Base-by-base conservation (phyloP, 441 rosid species). In the Eutrema salsugineum region DNA sequence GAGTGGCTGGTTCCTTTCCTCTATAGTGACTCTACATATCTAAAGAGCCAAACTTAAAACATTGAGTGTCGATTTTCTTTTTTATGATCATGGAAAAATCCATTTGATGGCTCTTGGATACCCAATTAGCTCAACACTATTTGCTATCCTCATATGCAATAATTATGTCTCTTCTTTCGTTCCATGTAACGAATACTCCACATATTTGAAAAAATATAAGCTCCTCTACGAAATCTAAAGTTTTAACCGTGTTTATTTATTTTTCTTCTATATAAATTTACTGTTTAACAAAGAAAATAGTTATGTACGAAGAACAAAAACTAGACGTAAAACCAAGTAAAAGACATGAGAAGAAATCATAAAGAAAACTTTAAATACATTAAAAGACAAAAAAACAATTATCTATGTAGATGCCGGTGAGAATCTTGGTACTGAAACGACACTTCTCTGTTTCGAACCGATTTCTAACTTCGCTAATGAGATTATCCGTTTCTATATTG, bases 21-120 rank as follows among this genome's bases (percentile, higher is more conserved):
- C 38, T 63, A 35, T 57, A 14, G 62, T 38, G 79, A 70, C 79
- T 70, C 55, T 57, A 70, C 76, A 70, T 76, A 57, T 58, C 79
- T 35, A 76, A 70, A 76, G 76, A 76, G 79, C 76, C 79, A 70
- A 70, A 63, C 60, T 47, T 70, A 28, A 49, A 48, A 70, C 49
- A 64, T 57, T 24, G 51, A 48, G 56, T 50, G 72, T 58, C 68
- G 43, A 47, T 16, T 24, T 58, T 35, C 0, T 33, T 42, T 59
- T 57, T 57, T 6, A 38, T 12, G 33, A 33, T 39, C 32, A 50
- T 76, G 22, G 43, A 57, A 24, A 24, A 24, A 27, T 55, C n/a
- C 38, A 27, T 35, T 55, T 39, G 11, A 24, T 76, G 79, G 79
- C 79, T 57, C 70, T 70, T 70, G 76, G 79, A 57, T 16, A n/a